Conservation (phyloP, 768 basidiomycete species). For the Auriscalpium microsporum region DNA sequence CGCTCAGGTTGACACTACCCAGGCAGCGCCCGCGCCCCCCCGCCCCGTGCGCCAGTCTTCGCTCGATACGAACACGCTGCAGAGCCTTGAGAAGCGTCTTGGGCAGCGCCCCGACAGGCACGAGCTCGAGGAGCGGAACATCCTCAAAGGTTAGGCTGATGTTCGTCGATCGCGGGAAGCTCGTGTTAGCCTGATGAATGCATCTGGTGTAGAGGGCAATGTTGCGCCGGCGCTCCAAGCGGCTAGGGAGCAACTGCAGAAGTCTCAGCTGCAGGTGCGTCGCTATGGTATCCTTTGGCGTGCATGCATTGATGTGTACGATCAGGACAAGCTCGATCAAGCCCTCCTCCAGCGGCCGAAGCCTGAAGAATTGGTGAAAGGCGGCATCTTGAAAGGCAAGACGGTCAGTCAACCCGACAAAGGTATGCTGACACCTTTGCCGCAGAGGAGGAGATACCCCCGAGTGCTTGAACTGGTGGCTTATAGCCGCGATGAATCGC, state of each 20-base stretch:
- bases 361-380: slow-evolving; percentile 54
- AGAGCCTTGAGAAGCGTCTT: slow-evolving; percentile 47
- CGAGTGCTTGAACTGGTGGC: neutral
- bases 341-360: slow-evolving; percentile 50
- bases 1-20: neutral
- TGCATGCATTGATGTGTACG: neutral
- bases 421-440: neutral
- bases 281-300: neutral
- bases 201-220: slow-evolving; percentile 41
- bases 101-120: slow-evolving; percentile 47
- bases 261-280: slow-evolving; percentile 55
- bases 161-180: neutral
- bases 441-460: slow-evolving; percentile 1
- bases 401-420: neutral
- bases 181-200: neutral
- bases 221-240: slow-evolving; percentile 55
- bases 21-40: neutral
- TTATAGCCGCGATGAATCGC: no score
- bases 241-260: slow-evolving; percentile 47
- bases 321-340: slow-evolving; percentile 55
- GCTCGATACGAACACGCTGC: slow-evolving; percentile 26
- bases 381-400: slow-evolving; percentile 48
- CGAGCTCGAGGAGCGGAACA: slow-evolving; percentile 59
- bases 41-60: slow-evolving; percentile 22
- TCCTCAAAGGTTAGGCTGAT: slow-evolving; percentile 47